phyloP scores from a whole-genome alignment of 345 rosid species.

The Carallia pectinifolia region DNA sequence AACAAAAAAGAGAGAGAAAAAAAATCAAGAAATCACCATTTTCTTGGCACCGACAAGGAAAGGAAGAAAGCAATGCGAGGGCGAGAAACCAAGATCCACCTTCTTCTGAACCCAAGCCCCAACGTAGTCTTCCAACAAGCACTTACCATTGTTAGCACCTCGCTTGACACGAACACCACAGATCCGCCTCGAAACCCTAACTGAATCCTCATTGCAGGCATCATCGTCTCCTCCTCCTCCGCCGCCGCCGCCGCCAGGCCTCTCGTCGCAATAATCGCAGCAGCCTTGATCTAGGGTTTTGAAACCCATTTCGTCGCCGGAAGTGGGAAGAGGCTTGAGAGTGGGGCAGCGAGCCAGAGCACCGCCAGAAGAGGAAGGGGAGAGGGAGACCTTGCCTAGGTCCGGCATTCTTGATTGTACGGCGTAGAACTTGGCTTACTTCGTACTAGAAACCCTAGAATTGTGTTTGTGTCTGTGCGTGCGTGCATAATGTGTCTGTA shows the following conservation, averaged over 20 bases:
- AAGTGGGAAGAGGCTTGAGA: not conserved
- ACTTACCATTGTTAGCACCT: conserved; percentile 15
- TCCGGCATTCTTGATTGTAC: not conserved
- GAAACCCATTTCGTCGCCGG: not conserved
- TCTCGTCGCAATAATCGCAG: not conserved
- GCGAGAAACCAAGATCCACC: conserved; percentile 24
- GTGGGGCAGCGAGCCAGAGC: too few species aligned
- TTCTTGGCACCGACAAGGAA: conserved; percentile 71
- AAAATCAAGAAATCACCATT: conserved; percentile 37
- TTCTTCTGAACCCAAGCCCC: conserved; percentile 48
- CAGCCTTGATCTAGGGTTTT: not conserved
- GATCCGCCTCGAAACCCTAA: conserved; percentile 27
- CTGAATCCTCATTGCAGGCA: not conserved
- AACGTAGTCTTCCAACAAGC: conserved; percentile 43
- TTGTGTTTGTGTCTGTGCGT: too few species aligned
- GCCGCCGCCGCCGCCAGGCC: not conserved
- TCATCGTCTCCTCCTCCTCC: too few species aligned
- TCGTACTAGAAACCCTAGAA: too few species aligned
- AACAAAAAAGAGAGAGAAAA: not conserved
- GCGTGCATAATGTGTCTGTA: too few species aligned
- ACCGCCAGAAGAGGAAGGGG: not conserved
- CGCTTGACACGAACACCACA: conserved; percentile 20
- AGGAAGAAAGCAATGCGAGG: conserved; percentile 44
- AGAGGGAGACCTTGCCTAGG: not conserved
- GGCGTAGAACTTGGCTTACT: too few species aligned